A percentile compares a stretch with the other conserved stretches of the same genome.
Conservation (phyloP, 1,284 basidiomycete species). For the Trametes sp. region DNA sequence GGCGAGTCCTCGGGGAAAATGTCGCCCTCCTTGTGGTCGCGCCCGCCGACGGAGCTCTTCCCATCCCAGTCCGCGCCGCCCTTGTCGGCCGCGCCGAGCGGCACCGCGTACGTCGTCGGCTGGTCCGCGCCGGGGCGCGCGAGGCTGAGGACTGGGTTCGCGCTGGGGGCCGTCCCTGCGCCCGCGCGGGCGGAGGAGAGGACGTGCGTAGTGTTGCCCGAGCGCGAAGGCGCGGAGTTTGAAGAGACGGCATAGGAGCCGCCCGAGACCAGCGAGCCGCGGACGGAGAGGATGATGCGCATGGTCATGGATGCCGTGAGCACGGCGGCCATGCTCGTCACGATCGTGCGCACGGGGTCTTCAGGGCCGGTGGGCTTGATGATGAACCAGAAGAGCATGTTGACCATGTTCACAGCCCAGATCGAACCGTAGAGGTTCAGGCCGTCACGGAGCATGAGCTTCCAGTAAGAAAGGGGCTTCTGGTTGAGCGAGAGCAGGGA, state of each 20-base stretch:
- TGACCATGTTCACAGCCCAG: constrained; percentile 78
- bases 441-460: constrained; percentile 86
- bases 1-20: constrained; percentile 42
- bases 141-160: constrained; percentile 46
- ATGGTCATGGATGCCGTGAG: constrained; percentile 85
- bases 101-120: constrained; percentile 58
- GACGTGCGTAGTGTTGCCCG: constrained; percentile 50
- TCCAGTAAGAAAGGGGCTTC: constrained; percentile 73
- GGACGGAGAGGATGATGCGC: constrained; percentile 81
- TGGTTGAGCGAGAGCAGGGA: constrained; percentile 66
- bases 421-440: constrained; percentile 82
- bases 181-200: constrained; percentile 47
- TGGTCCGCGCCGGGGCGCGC: constrained; percentile 37
- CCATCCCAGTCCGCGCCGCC: constrained; percentile 53
- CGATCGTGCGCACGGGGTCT: constrained; percentile 81
- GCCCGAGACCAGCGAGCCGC: constrained; percentile 71
- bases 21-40: constrained; percentile 48
- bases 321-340: constrained; percentile 83
- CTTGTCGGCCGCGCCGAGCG: constrained; percentile 71
- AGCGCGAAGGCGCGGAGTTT: constrained; percentile 41
- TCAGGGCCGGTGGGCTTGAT: constrained; percentile 63
- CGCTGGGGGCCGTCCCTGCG: constrained; percentile 22
- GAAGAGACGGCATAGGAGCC: constrained; percentile 65
- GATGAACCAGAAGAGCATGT: constrained; percentile 85
- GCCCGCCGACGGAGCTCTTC: constrained; percentile 62